Base-by-base conservation (phyloP, 345 rosid species). In the Rhizophora apiculata region DNA sequence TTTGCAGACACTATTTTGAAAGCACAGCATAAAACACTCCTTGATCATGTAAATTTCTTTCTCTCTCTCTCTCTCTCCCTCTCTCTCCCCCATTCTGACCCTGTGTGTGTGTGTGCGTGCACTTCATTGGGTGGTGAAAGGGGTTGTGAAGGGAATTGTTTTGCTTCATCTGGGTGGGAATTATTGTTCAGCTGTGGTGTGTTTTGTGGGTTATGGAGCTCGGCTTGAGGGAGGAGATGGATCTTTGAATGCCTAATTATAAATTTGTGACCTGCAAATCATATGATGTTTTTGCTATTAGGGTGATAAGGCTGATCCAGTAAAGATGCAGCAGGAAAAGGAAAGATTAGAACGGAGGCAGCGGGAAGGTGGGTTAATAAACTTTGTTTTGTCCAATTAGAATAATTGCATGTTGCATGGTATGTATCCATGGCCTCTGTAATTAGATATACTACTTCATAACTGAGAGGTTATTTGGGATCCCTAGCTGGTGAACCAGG, bases 1-100 rank as follows among this genome's bases (percentile, higher is more conserved):
- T 94, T 89, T 73, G 98, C 96, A 18, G 88, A 76, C 49, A 86
- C 91, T 31, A 91, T 94, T 48, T 58, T 85, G 60, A 89, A 81
- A 85, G 93, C 96, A 15, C 81, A 85, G 63, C 89, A 85, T 67
- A 87, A 77, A 86, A 84, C 88, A 37, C 79, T 82, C 34, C 86
- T 82, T 54, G 85, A 81, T 68, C 79, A 88, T 39, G 98, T 87
- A 88, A 67, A 79, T 6, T n/a, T 36, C 18, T 55, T 10, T 55
- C 60, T 21, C 3, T 30, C 31, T 30, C 31, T 31, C 34, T 31
- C 6, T 31, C 34, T 31, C 32, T 31, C 6, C 5, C 32, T n/a
- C n/a, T n/a, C n/a, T 24, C 24, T 24, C 24, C 2, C 6, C 18
- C 18, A 16, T 34, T 34, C 6, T 34, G 10, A 34, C 37, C 8